Percentiles rank a stretch among this genome's conserved stretches.
Evolutionary conservation across 371 early-diverging fungal species (phyloP).

Genomic region (Apophysomyces elegans): DNA sequence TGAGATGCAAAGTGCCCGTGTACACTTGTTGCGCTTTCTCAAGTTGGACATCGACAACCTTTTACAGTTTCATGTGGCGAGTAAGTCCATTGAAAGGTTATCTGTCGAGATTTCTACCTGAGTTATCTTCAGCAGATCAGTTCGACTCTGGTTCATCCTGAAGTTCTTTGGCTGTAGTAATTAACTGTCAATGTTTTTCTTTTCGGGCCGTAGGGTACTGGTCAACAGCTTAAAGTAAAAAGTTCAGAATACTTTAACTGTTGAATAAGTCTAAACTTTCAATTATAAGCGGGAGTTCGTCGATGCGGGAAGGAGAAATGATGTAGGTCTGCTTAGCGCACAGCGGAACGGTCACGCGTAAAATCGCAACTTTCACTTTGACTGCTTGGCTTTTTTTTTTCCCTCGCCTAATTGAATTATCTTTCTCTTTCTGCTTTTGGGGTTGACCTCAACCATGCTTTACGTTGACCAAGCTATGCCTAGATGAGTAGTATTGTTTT

Average conservation of each 20-base stretch:
- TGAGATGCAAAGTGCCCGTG: constrained; percentile 77
- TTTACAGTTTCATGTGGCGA: background rate
- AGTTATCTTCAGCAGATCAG: constrained; percentile 52
- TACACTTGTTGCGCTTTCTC: constrained; percentile 59
- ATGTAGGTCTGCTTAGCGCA: too few species aligned
- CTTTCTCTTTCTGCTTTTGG: too few species aligned
- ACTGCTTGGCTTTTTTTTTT: too few species aligned
- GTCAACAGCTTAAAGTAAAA: background rate
- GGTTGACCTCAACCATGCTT: too few species aligned
- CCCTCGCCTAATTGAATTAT: too few species aligned
- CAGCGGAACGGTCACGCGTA: too few species aligned
- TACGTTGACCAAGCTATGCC: too few species aligned
- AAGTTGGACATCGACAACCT: constrained; percentile 70
- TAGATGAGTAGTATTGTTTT: too few species aligned
- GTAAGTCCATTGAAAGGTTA: background rate
- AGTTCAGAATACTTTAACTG: background rate
- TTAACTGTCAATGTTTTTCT: background rate
- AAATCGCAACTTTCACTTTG: too few species aligned
- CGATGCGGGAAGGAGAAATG: too few species aligned
- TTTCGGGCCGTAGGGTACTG: background rate
- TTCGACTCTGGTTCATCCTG: constrained; percentile 42
- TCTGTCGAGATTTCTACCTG: constrained; percentile 30
- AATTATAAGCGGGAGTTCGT: background rate
- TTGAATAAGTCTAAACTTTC: background rate
- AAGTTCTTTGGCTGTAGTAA: background rate